Conservation (phyloP, 1,284 basidiomycete species). For the Takashimella koratensis region DNA sequence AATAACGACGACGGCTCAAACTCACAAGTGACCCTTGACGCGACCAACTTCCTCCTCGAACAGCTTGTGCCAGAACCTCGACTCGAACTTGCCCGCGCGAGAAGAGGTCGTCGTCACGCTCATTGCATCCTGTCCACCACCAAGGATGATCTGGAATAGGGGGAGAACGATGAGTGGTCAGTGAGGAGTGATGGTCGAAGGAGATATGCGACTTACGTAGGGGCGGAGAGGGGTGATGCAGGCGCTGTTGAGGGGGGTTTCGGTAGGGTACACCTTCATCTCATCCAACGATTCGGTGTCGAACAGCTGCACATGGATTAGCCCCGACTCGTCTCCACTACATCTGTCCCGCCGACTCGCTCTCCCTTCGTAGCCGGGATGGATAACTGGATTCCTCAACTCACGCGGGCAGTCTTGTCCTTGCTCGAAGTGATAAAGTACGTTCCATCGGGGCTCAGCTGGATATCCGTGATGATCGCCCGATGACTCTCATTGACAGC, state of each 20-base stretch:
- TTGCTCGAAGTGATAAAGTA: constrained; percentile 97
- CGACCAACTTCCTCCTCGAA: constrained; percentile 97
- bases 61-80: constrained; percentile 96
- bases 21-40: constrained; percentile 77
- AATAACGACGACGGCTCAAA: too few relatives aligned
- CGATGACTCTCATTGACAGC: constrained; percentile 71
- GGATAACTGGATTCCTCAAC: constrained; percentile 46
- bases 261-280: constrained; percentile 89
- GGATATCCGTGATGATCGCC: constrained; percentile 84
- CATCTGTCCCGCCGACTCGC: neutral
- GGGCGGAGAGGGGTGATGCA: constrained; percentile 79
- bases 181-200: neutral
- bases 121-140: constrained; percentile 98
- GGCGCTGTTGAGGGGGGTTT: constrained; percentile 94
- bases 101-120: constrained; percentile 90
- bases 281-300: constrained; percentile 83
- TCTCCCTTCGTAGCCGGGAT: too few relatives aligned
- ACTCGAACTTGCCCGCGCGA: constrained; percentile 96
- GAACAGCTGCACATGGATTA: constrained; percentile 63
- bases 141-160: constrained; percentile 66
- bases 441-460: constrained; percentile 81
- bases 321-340: too few relatives aligned
- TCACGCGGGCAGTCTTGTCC: constrained; percentile 89
- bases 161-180: constrained; percentile 3
- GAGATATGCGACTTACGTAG: constrained; percentile 57